phyloP scores from a whole-genome alignment of 2,329 filamentous ascomycete species.

The Arachnomyces sp. region DNA sequence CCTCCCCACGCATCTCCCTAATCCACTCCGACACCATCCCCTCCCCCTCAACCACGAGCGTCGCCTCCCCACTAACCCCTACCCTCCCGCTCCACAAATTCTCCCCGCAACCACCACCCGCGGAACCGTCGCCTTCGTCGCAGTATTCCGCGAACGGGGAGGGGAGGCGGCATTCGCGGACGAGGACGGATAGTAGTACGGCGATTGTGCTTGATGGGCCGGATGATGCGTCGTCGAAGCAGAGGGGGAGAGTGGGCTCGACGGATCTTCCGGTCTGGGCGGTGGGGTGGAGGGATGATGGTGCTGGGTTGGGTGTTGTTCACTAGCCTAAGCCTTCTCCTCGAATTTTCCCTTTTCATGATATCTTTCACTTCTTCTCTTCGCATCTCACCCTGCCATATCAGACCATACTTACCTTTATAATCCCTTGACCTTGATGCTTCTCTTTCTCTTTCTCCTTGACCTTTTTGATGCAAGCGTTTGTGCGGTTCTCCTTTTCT shows the following conservation, averaged over 20 bases:
- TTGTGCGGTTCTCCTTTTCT: no score
- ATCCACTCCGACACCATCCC: conserved; percentile 31
- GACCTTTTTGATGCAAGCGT: not conserved
- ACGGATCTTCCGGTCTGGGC: conserved; percentile 39
- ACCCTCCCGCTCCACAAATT: conserved; percentile 23
- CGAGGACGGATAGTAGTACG: conserved; percentile 37
- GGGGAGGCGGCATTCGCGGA: conserved; percentile 29
- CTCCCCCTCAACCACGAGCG: conserved; percentile 32
- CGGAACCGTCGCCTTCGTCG: conserved; percentile 19
- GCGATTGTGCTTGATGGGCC: conserved; percentile 38
- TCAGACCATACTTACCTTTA: conserved; percentile 8
- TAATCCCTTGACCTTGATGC: not conserved
- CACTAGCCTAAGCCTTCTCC: conserved; percentile 19
- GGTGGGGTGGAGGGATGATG: conserved; percentile 36
- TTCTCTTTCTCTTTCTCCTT: conserved; percentile 3
- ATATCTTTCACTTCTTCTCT: conserved; percentile 3
- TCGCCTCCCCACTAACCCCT: conserved; percentile 11
- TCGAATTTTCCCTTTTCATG: conserved; percentile 3
- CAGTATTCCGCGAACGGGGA: conserved; percentile 10
- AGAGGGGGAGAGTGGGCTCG: conserved; percentile 39
- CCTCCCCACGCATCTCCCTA: conserved; percentile 26
- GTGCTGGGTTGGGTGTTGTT: conserved; percentile 25
- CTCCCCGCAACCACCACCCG: conserved; percentile 23
- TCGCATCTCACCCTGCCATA: no score
- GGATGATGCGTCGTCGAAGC: conserved; percentile 30